Base-by-base conservation (phyloP, 305 asterid species). In the Ilex paraguariensis region DNA sequence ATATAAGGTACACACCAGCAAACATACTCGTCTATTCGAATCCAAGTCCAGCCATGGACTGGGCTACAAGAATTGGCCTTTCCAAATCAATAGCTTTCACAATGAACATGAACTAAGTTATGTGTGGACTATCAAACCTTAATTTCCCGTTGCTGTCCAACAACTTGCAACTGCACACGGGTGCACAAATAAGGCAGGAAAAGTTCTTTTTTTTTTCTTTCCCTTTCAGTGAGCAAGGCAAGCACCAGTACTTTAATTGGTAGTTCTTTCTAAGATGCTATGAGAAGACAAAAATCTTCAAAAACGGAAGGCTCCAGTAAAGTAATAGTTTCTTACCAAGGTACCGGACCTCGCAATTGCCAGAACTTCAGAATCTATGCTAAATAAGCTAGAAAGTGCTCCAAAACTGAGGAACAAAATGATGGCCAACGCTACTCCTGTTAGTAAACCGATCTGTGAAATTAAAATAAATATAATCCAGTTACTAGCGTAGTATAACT, bases 291-390 rank as follows among this genome's bases (percentile, higher is more conserved):
- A n/a, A 48, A 14, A 53, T 12, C 31, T 33, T 31, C 44, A 46
- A 42, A 31, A 48, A 13, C 44, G 61, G 39, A 65, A 16, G 54
- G 57, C 66, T n/a, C 28, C 21, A 39, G 21, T 48, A 51, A 56
- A 12, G 40, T 44, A 59, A 64, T 52, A 60, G 49, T 60, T 71
- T 61, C 87, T 84, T 79, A 92, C 98, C 95, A 82, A 76, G 72
- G 96, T 84, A 67, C 97, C 96, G 46, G 95, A 81, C 75, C 77
- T 75, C 57, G 94, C 91, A 56, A 90, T 80, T 70, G 56, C 70
- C 52, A 92, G 80, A 74, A 87, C 96, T 61, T 84, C 88, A 6
- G 91, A 70, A 62, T 92, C 97, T 12, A 75, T 69, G 80, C 86
- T 89, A 72, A 92, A 90, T 81, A 92, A 78, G 79, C 81, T 67